phyloP scores from a whole-genome alignment of 1,139 yeast genomes.

The Waltiozyma sp. region DNA sequence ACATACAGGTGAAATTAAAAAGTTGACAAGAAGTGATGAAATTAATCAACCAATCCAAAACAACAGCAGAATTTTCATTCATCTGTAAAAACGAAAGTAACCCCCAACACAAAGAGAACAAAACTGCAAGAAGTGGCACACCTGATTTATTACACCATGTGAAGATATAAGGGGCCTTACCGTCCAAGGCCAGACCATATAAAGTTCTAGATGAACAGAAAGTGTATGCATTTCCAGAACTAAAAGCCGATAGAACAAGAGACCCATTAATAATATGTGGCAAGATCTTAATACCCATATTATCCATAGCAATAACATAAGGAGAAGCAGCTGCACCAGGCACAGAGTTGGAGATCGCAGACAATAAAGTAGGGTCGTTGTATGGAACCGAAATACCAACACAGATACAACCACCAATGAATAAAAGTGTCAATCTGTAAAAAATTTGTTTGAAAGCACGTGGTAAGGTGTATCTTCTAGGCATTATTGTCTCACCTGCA shows the following conservation, averaged over 20 bases:
- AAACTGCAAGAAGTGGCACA: constrained; percentile 31
- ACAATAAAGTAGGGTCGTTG: constrained; percentile 28
- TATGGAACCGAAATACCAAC: constrained; percentile 39
- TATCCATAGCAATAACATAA: constrained; percentile 49
- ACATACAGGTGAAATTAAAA: constrained; percentile 56
- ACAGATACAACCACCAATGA: constrained; percentile 56
- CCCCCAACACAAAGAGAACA: constrained; percentile 26
- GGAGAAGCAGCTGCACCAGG: constrained; percentile 79
- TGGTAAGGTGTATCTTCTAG: constrained; percentile 57
- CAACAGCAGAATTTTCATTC: constrained; percentile 47
- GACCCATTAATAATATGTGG: constrained; percentile 61
- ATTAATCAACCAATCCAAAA: constrained; percentile 55
- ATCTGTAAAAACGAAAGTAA: too few species aligned
- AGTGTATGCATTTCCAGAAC: constrained; percentile 38
- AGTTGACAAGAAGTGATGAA: constrained; percentile 66
- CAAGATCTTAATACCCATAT: constrained; percentile 49
- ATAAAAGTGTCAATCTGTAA: constrained; percentile 61
- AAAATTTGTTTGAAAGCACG: constrained; percentile 64
- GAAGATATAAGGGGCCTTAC: constrained; percentile 39
- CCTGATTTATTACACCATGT: constrained; percentile 32
- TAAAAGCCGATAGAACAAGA: constrained; percentile 54
- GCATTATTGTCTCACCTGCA: constrained; percentile 66
- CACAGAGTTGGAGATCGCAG: constrained; percentile 35
- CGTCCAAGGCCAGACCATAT: constrained; percentile 29
- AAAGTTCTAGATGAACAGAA: constrained; percentile 26